These are phyloP conservation scores for Cladosporium sp. DNA, from an alignment of 2,329 filamentous ascomycete species.

Conservation along the genomic window DNA sequence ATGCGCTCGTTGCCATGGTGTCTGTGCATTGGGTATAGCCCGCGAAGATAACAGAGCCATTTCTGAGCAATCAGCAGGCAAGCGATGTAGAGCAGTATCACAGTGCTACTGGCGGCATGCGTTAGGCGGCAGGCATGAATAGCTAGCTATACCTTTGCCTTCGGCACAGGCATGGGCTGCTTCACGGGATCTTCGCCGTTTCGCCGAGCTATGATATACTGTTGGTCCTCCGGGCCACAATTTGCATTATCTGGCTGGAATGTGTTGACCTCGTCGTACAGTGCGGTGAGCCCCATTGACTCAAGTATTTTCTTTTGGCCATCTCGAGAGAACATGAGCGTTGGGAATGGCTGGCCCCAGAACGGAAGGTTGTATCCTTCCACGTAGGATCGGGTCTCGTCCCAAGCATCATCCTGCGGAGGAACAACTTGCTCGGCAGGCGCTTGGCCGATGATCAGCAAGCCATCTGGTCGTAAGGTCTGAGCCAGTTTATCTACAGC, in stretches of 20 bases:
- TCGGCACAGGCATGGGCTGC: background rate
- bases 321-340: slow-evolving; percentile 22
- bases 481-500: slow-evolving; percentile 30
- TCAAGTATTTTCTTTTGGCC: slow-evolving; percentile 23
- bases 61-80: background rate
- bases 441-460: slow-evolving; percentile 35
- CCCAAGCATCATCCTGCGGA: slow-evolving; percentile 26
- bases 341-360: slow-evolving; percentile 24
- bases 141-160: background rate
- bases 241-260: slow-evolving; percentile 4
- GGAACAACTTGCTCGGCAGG: slow-evolving; percentile 31
- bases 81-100: background rate
- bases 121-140: background rate
- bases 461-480: slow-evolving; percentile 30
- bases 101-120: background rate
- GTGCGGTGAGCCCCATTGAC: background rate
- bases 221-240: background rate
- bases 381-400: slow-evolving; percentile 23
- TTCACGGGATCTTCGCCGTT: too few species aligned
- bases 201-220: background rate
- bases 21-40: background rate
- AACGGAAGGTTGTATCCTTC: slow-evolving; percentile 24
- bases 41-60: background rate
- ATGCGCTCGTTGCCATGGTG: background rate
- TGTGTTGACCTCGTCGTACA: background rate